Evolutionary conservation across 2,329 filamentous ascomycete species (phyloP), one percentile per base, ranked within the genome.

Genomic region (Xylariaceae sp.): DNA sequence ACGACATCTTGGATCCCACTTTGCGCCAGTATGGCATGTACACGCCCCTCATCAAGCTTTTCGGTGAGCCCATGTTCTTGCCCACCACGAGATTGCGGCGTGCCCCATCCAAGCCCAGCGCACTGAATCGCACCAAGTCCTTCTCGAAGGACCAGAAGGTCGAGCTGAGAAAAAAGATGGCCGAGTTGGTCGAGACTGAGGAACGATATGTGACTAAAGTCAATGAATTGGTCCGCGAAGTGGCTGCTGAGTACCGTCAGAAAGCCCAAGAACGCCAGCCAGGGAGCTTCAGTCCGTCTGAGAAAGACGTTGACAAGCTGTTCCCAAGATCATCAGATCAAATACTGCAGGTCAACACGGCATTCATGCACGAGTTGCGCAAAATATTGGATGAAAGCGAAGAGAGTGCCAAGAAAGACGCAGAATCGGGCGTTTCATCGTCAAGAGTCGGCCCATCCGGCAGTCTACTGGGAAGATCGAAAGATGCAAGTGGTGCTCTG

Each of bases 141-240:
- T 95, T 97, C 63, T 80, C 86, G 34, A 86, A 84, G 60, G 84
- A 88, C 51, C 90, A 97, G 65, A 95, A 96, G 66, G 81, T 91
- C 60, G 88, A 88, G 47, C 75, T 97, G 60, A 84, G 92, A 39
- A 87, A 92, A 70, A 93, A 96, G 69, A 86, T 99, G 78, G 86
- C 83, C 53, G 94, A 99, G 69, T 74, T 97, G 54, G 83, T 97
- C 33, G 89, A 96, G 63, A 99, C 94, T 0, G 94, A 99, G 69
- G 90, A 94, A 67, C 87, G 90, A 69, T 99, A 97, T 70, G 90
- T 99, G 40, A 80, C 82, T 62, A 97, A 97, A 69, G 73, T 99
- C 51, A 83, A 89, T 56, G 89, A 94, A 60, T 73, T 99, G 54
- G 88, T 96, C 40, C 84, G 88, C 57, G 83, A 87, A 53, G 84